Percentiles rank a stretch among this genome's conserved stretches.
These are phyloP conservation scores for Spinacia oleracea DNA, from an alignment of 179 eudicot genomes.

Conservation along the genomic window DNA sequence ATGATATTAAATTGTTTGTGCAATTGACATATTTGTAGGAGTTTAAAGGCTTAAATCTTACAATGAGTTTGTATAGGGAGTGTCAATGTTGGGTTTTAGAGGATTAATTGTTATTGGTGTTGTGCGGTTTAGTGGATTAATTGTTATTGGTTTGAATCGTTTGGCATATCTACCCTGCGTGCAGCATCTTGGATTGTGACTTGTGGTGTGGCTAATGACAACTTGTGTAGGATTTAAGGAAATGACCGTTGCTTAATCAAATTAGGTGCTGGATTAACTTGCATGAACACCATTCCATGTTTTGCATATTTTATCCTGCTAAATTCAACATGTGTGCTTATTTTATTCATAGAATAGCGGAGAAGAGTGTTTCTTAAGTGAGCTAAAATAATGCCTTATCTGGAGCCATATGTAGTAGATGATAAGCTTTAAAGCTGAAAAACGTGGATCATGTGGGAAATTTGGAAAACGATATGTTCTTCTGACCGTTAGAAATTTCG, in stretches of 20 bases:
- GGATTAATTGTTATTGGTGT: neutral
- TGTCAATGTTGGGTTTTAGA: neutral
- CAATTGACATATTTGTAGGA: neutral
- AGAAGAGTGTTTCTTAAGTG: neutral
- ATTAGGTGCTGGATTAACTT: too few relatives aligned
- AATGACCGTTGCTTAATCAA: too few relatives aligned
- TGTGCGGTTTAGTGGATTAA: neutral
- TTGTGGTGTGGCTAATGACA: too few relatives aligned
- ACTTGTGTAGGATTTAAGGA: too few relatives aligned
- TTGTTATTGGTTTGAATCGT: too few relatives aligned
- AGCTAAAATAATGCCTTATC: neutral
- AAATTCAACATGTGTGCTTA: too few relatives aligned
- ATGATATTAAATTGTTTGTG: neutral
- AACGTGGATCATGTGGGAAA: neutral
- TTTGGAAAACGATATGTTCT: neutral
- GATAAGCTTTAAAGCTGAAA: neutral
- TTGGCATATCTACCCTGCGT: too few relatives aligned
- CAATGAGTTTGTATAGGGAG: neutral
- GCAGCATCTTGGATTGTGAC: too few relatives aligned
- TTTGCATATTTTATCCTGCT: too few relatives aligned
- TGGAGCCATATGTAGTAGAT: neutral
- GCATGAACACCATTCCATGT: too few relatives aligned
- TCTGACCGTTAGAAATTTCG: neutral
- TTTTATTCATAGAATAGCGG: too few relatives aligned
- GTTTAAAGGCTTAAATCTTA: neutral